These are phyloP conservation scores for Tetracladium marchalianum DNA, from an alignment of 495 filamentous ascomycete species.

Conservation along the genomic window DNA sequence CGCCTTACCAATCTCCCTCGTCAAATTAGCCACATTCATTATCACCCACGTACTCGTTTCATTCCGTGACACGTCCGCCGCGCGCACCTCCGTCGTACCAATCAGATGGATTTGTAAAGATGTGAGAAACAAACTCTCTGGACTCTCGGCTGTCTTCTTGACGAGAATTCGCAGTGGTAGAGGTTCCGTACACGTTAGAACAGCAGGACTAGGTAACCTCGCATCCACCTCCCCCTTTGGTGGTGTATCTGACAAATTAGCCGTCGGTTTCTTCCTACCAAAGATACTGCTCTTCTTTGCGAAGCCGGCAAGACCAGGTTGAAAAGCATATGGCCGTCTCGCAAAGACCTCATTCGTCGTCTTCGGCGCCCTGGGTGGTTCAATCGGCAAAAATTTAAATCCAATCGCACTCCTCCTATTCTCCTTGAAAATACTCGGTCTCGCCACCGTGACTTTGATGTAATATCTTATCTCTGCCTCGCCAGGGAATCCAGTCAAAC, in stretches of 20 bases:
- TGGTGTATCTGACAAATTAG: slow-evolving; percentile 12
- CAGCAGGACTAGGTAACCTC: slow-evolving; percentile 76
- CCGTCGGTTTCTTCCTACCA: slow-evolving; percentile 10
- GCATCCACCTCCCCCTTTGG: slow-evolving; percentile 58
- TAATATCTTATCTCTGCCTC: slow-evolving; percentile 88
- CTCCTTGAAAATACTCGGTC: slow-evolving; percentile 75
- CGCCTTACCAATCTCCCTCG: slow-evolving; percentile 45
- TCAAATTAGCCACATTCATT: slow-evolving; percentile 54
- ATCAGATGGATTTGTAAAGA: slow-evolving; percentile 73
- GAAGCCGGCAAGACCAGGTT: slow-evolving; percentile 24
- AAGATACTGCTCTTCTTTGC: slow-evolving; percentile 49
- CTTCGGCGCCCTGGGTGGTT: slow-evolving; percentile 63
- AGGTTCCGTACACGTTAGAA: slow-evolving; percentile 79
- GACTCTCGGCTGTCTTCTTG: slow-evolving; percentile 56
- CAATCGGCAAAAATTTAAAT: slow-evolving; percentile 85
- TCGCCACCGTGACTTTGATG: slow-evolving; percentile 79
- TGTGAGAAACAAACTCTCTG: slow-evolving; percentile 59
- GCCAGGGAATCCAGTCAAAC: slow-evolving; percentile 68
- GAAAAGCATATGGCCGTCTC: slow-evolving; percentile 69
- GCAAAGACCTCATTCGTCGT: slow-evolving; percentile 75
- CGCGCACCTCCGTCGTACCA: slow-evolving; percentile 65
- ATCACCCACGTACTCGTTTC: slow-evolving; percentile 63
- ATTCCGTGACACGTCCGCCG: slow-evolving; percentile 56
- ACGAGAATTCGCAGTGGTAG: slow-evolving; percentile 72
- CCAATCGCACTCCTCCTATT: slow-evolving; percentile 55